These are phyloP conservation scores for Elsinoe batatas DNA, from an alignment of 2,329 filamentous ascomycete genomes.

Conservation along the genomic window DNA sequence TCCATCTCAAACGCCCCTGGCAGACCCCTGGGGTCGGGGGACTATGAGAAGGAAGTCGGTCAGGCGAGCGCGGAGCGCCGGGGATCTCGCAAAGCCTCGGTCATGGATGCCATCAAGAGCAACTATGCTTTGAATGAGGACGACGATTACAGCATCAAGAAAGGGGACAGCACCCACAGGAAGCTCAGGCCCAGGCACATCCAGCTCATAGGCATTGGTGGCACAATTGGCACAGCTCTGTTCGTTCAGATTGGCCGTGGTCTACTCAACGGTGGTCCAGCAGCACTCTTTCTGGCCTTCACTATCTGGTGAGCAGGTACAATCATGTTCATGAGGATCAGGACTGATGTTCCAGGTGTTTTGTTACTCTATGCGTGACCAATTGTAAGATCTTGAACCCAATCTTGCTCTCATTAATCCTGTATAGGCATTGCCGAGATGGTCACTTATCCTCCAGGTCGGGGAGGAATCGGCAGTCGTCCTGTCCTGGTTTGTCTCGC, in stretches of 20 bases:
- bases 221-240: conserved; percentile 40
- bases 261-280: conserved; percentile 38
- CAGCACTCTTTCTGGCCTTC: conserved; percentile 38
- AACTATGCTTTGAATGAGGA: conserved; percentile 7
- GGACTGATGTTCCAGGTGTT: conserved; percentile 27
- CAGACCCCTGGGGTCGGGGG: neutral
- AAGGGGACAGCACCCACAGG: conserved; percentile 30
- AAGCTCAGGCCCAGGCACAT: conserved; percentile 38
- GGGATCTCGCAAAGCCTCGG: neutral
- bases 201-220: conserved; percentile 35
- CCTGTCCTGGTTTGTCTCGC: conserved; percentile 60
- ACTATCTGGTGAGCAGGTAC: conserved; percentile 29
- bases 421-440: conserved; percentile 55
- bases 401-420: conserved; percentile 4
- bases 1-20: conserved; percentile 3
- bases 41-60: conserved; percentile 2
- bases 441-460: conserved; percentile 68
- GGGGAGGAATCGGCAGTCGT: conserved; percentile 56
- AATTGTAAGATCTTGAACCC: conserved; percentile 12
- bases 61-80: neutral
- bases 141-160: conserved; percentile 12
- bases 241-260: conserved; percentile 39
- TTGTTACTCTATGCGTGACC: conserved; percentile 12
- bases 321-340: neutral
- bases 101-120: conserved; percentile 9